Base-by-base conservation (phyloP, 2,329 filamentous ascomycete genomes). In the Podosphaera fusca region DNA sequence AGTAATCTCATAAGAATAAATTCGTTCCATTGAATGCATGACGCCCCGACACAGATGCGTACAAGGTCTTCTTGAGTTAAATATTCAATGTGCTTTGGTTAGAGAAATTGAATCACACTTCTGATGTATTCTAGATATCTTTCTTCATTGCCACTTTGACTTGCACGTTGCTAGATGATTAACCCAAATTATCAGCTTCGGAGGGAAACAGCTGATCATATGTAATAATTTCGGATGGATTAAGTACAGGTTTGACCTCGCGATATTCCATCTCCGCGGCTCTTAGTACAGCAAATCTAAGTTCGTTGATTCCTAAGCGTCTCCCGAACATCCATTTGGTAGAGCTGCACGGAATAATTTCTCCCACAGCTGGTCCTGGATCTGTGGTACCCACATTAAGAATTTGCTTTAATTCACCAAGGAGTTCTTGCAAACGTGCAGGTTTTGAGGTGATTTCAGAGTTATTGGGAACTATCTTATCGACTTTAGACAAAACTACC, bases 401-500 rank as follows among this genome's bases (percentile, higher is more conserved):
- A 21, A 66, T 58, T n/a, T 67, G 62, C 60, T 67, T 68, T 0
- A 76, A 63, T 8, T 64, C 61, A 36, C 70, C 65, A 46, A 73
- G 69, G 21, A 68, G 63, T 10, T 65, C 66, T 10, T 70, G 67
- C 30, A 79, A 62, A 21, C 42, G 31, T 14, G n/a, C 31, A 1
- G 33, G n/a, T 34, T 53, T 36, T 3, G n/a, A 49, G 21, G 33
- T 49, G 8, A 10, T 29, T 3, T 65, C 61, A 35, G 67, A 30
- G 61, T 71, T 52, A 60, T 68, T 57, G 61, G 64, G 55, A 14
- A 81, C 62, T 12, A 81, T 59, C 59, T 75, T 75, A 64, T 87
- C 82, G 5, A 77, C 73, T 66, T 86, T 86, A 5, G 75, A 77
- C n/a, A 85, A 64, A 14, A 87, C 70, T 14, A 86, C 70, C 65